A percentile compares a stretch with the other conserved stretches of the same genome.
These are phyloP conservation scores for Evernia prunastri DNA, from an alignment of 495 filamentous ascomycete species.

Conservation along the genomic window DNA sequence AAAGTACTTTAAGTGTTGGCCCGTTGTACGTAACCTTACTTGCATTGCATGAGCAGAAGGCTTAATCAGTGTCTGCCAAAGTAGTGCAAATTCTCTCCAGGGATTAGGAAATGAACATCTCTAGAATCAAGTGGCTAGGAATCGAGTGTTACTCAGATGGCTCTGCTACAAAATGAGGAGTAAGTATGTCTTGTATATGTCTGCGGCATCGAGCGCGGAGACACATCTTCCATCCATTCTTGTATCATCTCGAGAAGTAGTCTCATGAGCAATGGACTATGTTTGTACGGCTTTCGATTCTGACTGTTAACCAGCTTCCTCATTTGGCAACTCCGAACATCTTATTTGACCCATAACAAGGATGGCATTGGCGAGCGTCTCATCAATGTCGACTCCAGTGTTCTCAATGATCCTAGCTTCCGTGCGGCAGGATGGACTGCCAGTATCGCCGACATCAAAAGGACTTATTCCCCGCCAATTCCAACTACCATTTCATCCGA, in stretches of 20 bases:
- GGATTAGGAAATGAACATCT: background rate
- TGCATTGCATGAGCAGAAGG: background rate
- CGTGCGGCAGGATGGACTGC: constrained; percentile 89
- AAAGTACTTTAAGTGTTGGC: too few species aligned
- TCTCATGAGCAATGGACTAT: background rate
- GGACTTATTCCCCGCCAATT: constrained; percentile 93
- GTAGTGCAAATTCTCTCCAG: background rate
- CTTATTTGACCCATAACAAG: constrained; percentile 82
- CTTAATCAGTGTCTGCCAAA: background rate
- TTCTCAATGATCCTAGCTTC: constrained; percentile 91
- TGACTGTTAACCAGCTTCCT: constrained; percentile 58
- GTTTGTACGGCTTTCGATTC: background rate
- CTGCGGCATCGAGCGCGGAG: background rate
- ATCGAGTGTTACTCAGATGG: constrained; percentile 50
- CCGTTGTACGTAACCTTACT: too few species aligned
- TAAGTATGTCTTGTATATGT: constrained; percentile 40
- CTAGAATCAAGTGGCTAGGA: background rate
- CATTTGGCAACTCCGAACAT: constrained; percentile 85
- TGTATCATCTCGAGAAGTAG: too few species aligned
- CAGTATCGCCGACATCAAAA: constrained; percentile 69
- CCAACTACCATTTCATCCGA: constrained; percentile 84
- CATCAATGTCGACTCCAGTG: constrained; percentile 82
- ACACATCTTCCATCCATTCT: background rate
- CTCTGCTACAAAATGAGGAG: constrained; percentile 95
- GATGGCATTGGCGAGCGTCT: constrained; percentile 95